Conservation (phyloP, 768 basidiomycete species). For the Hemileccinum rubropunctum region DNA sequence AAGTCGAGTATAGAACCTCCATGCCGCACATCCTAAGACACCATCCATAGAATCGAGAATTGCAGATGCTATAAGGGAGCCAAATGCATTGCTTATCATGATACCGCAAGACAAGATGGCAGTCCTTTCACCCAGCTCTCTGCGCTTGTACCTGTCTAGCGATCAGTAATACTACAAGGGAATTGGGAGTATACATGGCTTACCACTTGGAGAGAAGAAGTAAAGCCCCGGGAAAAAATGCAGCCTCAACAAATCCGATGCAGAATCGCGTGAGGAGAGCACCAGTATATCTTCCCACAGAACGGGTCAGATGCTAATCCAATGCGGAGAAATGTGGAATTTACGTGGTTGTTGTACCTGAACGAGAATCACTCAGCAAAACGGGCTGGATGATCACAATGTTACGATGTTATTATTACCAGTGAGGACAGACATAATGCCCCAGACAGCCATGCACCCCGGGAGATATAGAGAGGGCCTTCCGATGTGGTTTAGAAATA, state of each 20-base stretch:
- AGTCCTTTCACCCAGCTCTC: conserved; percentile 67
- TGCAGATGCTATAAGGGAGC: conserved; percentile 72
- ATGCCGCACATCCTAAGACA: conserved; percentile 62
- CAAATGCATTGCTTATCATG: conserved; percentile 80
- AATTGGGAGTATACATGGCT: conserved; percentile 17
- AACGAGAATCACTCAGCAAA: neutral
- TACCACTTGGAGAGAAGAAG: conserved; percentile 33
- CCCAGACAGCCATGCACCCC: conserved; percentile 69
- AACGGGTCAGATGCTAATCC: conserved; percentile 1
- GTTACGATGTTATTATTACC: conserved; percentile 32
- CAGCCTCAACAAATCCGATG: conserved; percentile 72
- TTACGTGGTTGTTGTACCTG: conserved; percentile 43
- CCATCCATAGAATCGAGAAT: conserved; percentile 74
- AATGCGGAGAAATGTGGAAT: neutral
- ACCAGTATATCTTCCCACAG: conserved; percentile 52
- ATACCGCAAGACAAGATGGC: conserved; percentile 70
- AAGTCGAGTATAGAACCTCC: conserved; percentile 46
- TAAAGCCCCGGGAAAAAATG: conserved; percentile 69
- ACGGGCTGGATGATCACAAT: neutral
- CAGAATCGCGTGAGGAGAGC: conserved; percentile 70
- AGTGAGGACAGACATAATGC: conserved; percentile 52
- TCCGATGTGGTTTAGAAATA: conserved; percentile 65
- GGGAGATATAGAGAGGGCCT: conserved; percentile 69
- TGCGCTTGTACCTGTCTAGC: conserved; percentile 57
- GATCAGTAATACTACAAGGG: conserved; percentile 44